Percentiles rank a stretch among this genome's conserved stretches.
Evolutionary conservation across 2,329 filamentous ascomycete species (phyloP).

Genomic region (Cercospora zeina): DNA sequence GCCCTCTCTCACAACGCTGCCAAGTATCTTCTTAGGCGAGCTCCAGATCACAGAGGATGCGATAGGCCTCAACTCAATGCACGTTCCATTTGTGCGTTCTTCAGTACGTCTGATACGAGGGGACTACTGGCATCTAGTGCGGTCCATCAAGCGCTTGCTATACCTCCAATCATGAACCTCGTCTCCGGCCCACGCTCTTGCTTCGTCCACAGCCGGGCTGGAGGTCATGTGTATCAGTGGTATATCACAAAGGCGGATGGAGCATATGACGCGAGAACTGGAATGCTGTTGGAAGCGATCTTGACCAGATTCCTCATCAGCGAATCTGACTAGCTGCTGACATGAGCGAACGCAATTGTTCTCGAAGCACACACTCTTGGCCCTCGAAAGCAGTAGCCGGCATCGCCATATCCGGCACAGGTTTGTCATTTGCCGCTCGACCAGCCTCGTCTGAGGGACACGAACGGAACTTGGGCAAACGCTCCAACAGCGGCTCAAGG

Average conservation of each 20-base stretch:
- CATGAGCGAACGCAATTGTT: conserved; percentile 4
- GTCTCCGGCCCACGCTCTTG: background rate
- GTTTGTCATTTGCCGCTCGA: background rate
- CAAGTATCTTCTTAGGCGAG: too few relatives aligned
- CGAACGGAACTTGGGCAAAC: background rate
- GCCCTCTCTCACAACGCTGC: too few relatives aligned
- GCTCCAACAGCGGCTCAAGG: conserved; percentile 17
- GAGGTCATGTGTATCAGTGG: background rate
- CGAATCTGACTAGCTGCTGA: background rate
- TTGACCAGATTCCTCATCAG: background rate
- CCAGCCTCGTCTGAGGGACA: background rate
- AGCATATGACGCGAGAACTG: background rate
- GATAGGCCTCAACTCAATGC: too few relatives aligned
- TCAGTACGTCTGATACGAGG: too few relatives aligned
- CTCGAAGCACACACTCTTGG: conserved; percentile 6
- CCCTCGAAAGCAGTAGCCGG: background rate
- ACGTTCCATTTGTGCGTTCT: too few relatives aligned
- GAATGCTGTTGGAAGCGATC: background rate
- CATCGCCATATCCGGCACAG: background rate
- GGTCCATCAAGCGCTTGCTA: background rate
- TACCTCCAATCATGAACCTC: background rate
- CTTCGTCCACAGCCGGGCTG: background rate
- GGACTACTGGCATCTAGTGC: background rate
- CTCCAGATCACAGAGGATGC: too few relatives aligned
- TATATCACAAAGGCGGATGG: background rate